Base-by-base conservation (phyloP, 306 rosid species). In the Nissolia schottii region DNA sequence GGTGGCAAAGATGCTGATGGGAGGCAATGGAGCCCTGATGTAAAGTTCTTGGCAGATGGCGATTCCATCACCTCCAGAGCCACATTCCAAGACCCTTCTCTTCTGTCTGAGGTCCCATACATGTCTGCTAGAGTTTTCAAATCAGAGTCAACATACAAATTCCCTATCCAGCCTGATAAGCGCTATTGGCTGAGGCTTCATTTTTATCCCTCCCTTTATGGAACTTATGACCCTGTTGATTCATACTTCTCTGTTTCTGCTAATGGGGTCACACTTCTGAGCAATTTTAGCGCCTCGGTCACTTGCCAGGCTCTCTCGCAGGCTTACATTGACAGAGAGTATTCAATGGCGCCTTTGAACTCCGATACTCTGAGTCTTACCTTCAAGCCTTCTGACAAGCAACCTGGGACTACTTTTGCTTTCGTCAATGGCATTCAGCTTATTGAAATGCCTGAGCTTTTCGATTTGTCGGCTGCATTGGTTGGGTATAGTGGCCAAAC, bases 131-230 rank as follows among this genome's bases (percentile, higher is more conserved):
- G 87, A 18, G n/a, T 86, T 80, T 80, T 83, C 76, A 46, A 16
- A 27, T 74, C 87, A 0, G 78, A 86, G 32, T 7, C 83, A 25
- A 3, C 82, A 6, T 86, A 86, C 65, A 80, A 61, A 37, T 77
- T 86, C 64, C 79, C 79, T 3, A 24, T 83, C 11, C 14, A 55
- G 19, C 31, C 74, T 0, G 55, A 78, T 16, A 83, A 77, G 43
- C 90, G 85, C 2, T 80, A 83, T 16, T 86, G 85, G 87, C 80
- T 86, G 3, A 74, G 87, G 74, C 85, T 86, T 2, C 87, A 86
- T 60, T 86, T 86, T 68, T 86, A 86, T 8, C 90, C 90, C 2
- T 61, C 87, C 4, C 1, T 67, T 25, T 83, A 86, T 43, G 79
- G 28, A 7, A 71, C 2, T 13, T 66, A 46, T 40, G 25, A 74